Percentiles rank a stretch among this genome's conserved stretches.
Conservation (phyloP, 2,329 filamentous ascomycete genomes). For the Stemphylium lycopersici region DNA sequence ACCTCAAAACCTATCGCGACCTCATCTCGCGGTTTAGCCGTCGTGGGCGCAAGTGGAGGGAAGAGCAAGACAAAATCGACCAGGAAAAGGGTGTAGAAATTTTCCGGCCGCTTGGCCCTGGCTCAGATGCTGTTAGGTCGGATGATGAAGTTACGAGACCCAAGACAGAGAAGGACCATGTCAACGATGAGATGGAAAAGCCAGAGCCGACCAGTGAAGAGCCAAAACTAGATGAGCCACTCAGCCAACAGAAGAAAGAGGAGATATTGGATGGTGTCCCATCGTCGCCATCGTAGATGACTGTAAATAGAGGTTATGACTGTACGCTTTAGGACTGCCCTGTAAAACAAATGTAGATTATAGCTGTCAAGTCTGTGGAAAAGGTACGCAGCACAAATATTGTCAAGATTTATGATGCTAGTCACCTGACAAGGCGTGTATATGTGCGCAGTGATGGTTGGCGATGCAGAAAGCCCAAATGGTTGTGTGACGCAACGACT, state of each 20-base stretch:
- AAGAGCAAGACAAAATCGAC: conserved; percentile 60
- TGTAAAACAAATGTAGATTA: conserved; percentile 4
- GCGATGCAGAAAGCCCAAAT: background rate
- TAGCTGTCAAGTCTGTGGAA: background rate
- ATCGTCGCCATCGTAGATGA: conserved; percentile 3
- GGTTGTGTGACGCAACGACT: conserved; percentile 1
- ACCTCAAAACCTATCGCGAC: conserved; percentile 53
- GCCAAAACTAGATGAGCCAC: background rate
- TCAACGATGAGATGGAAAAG: background rate
- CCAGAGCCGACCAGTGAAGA: conserved; percentile 3
- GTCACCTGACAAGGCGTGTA: background rate
- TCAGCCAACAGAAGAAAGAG: conserved; percentile 5
- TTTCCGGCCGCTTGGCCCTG: conserved; percentile 41
- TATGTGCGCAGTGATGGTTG: background rate
- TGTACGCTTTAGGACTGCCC: background rate
- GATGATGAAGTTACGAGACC: background rate
- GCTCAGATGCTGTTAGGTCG: conserved; percentile 18
- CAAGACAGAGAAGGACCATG: background rate
- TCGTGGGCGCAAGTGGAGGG: conserved; percentile 65
- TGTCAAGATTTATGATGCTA: background rate
- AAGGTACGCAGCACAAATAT: background rate
- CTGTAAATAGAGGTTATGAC: background rate
- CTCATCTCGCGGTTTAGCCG: conserved; percentile 56
- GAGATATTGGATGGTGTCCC: conserved; percentile 9
- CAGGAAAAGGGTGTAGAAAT: conserved; percentile 50